These are phyloP conservation scores for Platismatia glauca DNA, from an alignment of 495 filamentous ascomycete genomes.

Conservation along the genomic window DNA sequence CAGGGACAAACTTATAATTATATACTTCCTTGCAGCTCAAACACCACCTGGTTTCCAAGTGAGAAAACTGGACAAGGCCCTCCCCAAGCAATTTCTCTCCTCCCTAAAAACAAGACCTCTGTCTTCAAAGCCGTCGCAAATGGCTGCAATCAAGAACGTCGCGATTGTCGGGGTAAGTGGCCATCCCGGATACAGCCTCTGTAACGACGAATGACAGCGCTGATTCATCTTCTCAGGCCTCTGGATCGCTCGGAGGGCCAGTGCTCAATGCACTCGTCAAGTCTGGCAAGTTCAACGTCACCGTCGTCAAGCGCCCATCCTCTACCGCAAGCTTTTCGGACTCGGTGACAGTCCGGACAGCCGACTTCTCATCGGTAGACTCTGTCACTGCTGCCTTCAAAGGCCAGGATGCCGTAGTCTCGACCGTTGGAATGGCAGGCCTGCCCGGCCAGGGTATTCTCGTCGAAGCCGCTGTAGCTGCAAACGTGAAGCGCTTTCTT, in stretches of 20 bases:
- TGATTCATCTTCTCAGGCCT: conserved; percentile 26
- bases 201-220: not conserved
- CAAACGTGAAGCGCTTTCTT: conserved; percentile 53
- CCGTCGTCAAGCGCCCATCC: conserved; percentile 43
- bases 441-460: conserved; percentile 37
- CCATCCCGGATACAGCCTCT: not conserved
- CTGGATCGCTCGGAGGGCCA: conserved; percentile 51
- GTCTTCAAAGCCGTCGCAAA: not conserved
- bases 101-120: not conserved
- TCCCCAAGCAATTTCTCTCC: not conserved
- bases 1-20: not conserved
- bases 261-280: conserved; percentile 46
- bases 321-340: conserved; percentile 34
- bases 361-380: conserved; percentile 48
- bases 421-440: conserved; percentile 31
- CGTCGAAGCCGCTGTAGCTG: conserved; percentile 52
- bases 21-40: not conserved
- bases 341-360: conserved; percentile 35
- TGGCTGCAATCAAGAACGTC: conserved; percentile 18
- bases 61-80: too few relatives aligned
- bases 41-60: not conserved
- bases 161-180: conserved; percentile 17
- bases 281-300: conserved; percentile 46
- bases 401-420: conserved; percentile 33
- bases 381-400: conserved; percentile 35